Conservation (phyloP, 495 filamentous ascomycete species). For the Aspergillus sclerotiicarbonarius region DNA sequence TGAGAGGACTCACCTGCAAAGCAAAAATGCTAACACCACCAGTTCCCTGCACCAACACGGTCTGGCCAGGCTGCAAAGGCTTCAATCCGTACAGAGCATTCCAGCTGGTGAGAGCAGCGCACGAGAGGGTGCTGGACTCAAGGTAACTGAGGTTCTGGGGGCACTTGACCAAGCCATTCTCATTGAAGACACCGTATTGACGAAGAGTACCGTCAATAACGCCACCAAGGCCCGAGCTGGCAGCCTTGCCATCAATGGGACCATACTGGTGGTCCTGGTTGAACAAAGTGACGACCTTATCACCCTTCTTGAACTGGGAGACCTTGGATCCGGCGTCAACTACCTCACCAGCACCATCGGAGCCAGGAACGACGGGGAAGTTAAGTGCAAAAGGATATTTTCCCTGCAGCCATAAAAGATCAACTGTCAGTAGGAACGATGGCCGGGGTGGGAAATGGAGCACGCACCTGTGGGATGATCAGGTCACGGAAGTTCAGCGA, state of each 20-base stretch:
- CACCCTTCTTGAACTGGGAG: constrained; percentile 64
- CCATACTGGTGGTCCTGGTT: constrained; percentile 74
- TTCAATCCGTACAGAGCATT: constrained; percentile 76
- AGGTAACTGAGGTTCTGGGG: constrained; percentile 60
- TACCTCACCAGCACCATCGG: constrained; percentile 78
- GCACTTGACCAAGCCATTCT: constrained; percentile 65
- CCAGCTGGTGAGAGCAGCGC: constrained; percentile 78
- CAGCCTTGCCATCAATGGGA: constrained; percentile 39
- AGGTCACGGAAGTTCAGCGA: constrained; percentile 85
- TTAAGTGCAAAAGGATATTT: constrained; percentile 62
- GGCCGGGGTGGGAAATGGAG: too few species aligned
- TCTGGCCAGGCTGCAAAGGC: constrained; percentile 63
- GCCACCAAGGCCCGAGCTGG: constrained; percentile 65
- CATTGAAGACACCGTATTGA: constrained; percentile 68
- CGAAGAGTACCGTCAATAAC: constrained; percentile 67
- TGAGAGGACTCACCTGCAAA: constrained; percentile 54
- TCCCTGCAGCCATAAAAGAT: constrained; percentile 40
- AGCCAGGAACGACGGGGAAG: constrained; percentile 62
- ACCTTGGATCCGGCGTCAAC: constrained; percentile 67
- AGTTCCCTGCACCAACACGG: constrained; percentile 76
- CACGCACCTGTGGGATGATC: constrained; percentile 62
- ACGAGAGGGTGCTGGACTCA: constrained; percentile 67
- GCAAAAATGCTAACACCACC: constrained; percentile 80
- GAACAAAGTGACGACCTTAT: constrained; percentile 74
- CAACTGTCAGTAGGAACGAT: neutral